Conservation (phyloP, 2,329 filamentous ascomycete species). For the Botrytis byssoidea region DNA sequence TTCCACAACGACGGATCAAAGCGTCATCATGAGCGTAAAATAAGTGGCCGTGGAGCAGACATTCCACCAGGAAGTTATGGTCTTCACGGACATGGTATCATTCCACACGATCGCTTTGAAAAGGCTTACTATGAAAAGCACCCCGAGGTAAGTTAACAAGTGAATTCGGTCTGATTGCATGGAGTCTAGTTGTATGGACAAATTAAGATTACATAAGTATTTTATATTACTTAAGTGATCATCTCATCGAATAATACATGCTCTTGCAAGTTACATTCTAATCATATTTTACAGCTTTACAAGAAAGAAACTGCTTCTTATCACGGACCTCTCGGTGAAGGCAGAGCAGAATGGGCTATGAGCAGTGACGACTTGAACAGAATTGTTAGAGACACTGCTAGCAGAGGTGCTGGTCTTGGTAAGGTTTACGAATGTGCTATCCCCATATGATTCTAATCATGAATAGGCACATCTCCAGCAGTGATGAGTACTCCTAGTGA, state of each 20-base stretch:
- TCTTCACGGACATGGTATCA: constrained; percentile 80
- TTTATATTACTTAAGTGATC: background rate
- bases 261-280: constrained; percentile 6
- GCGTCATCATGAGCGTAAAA: constrained; percentile 66
- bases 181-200: background rate
- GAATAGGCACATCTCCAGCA: constrained; percentile 60
- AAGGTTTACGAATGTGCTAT: constrained; percentile 39
- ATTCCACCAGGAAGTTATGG: constrained; percentile 89
- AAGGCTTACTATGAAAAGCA: constrained; percentile 92
- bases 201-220: background rate
- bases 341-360: constrained; percentile 72
- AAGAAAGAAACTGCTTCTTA: constrained; percentile 68
- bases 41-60: constrained; percentile 68
- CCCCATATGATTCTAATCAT: constrained; percentile 32
- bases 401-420: constrained; percentile 52
- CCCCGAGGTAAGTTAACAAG: constrained; percentile 55
- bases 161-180: background rate
- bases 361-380: constrained; percentile 88
- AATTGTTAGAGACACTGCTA: constrained; percentile 72
- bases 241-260: background rate
- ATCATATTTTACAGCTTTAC: constrained; percentile 44
- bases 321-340: constrained; percentile 44
- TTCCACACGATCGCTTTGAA: constrained; percentile 77
- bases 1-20: constrained; percentile 52
- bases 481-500: constrained; percentile 79